Base-by-base conservation (phyloP, 129 eudicot genomes). In the Lactuca saligna region DNA sequence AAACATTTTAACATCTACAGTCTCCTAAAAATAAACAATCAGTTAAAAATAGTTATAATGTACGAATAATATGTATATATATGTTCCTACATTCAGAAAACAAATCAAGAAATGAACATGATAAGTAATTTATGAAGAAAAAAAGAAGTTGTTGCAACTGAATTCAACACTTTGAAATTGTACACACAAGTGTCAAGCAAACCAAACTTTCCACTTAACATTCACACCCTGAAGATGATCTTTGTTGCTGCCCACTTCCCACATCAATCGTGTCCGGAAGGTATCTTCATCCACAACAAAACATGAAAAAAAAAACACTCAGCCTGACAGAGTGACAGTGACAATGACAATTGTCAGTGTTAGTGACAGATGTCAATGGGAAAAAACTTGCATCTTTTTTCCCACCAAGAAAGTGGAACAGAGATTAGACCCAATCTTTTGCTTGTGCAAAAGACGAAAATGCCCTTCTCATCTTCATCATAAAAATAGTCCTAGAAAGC, bases 191-290 rank as follows among this genome's bases (percentile, higher is more conserved):
- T 12, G 17, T 32, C 29, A 8, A 54, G 73, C 51, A 8, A 29
- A 69, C 29, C 29, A 7, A 39, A 42, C 2, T 9, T 8, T 42
- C 13, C 17, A 17, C 44, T 67, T 57, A 82, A 65, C 86, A 82
- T 46, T 81, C 85, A 6, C 86, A 82, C 66, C 76, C 86, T 14
- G 82, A 71, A 48, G 83, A 70, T 12, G 87, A 74, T 54, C 70
- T 73, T 73, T 78, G 80, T 57, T 79, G 82, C 31, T 62, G 83
- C 59, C 86, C 79, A 69, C 68, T 71, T 31, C 74, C 64, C 77
- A 73, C 82, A 54, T 82, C 86, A 54, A 82, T 73, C 20, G 86
- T 82, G 59, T 82, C 86, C 4, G 82, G 86, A 38, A 82, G 79
- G 68, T 82, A 82, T 34, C 86, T 82, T 53, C 63, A 69, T 72